These are phyloP conservation scores for Xylaria sp. DNA, from an alignment of 2,329 filamentous ascomycete species.

Conservation along the genomic window DNA sequence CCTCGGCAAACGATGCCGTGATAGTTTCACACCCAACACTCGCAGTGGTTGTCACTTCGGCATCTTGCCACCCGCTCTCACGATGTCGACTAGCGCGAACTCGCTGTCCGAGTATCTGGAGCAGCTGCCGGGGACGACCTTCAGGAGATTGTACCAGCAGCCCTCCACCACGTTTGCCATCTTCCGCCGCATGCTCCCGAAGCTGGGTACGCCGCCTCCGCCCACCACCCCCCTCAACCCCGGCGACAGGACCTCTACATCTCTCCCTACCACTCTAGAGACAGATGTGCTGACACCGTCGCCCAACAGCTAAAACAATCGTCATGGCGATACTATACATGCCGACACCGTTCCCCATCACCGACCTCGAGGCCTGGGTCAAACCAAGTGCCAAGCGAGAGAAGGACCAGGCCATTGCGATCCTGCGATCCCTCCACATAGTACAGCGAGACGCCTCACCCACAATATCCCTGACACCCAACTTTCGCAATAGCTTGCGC, in stretches of 20 bases:
- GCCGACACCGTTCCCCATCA: constrained; percentile 79
- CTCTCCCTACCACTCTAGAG: no score
- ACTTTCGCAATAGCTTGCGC: constrained; percentile 85
- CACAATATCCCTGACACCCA: constrained; percentile 80
- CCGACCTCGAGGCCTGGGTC: constrained; percentile 88
- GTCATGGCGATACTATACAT: constrained; percentile 97
- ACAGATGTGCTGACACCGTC: constrained; percentile 14
- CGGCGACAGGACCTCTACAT: not conserved
- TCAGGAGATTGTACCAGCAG: constrained; percentile 92
- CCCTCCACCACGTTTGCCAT: constrained; percentile 95
- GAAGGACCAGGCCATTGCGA: constrained; percentile 84
- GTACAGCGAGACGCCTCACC: constrained; percentile 76
- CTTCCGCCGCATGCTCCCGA: constrained; percentile 95
- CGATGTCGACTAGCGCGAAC: constrained; percentile 48
- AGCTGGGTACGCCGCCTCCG: constrained; percentile 71
- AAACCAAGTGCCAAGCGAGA: constrained; percentile 73
- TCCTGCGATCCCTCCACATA: constrained; percentile 88
- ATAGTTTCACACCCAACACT: constrained; percentile 30
- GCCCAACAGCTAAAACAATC: constrained; percentile 81
- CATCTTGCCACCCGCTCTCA: constrained; percentile 22
- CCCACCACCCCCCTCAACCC: not conserved
- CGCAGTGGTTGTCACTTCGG: constrained; percentile 31
- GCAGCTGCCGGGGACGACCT: constrained; percentile 87
- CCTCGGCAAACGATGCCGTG: constrained; percentile 22
- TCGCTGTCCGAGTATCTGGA: constrained; percentile 90